Evolutionary conservation across 495 filamentous ascomycete species (phyloP).

Genomic region (Penicillium pulvis): DNA sequence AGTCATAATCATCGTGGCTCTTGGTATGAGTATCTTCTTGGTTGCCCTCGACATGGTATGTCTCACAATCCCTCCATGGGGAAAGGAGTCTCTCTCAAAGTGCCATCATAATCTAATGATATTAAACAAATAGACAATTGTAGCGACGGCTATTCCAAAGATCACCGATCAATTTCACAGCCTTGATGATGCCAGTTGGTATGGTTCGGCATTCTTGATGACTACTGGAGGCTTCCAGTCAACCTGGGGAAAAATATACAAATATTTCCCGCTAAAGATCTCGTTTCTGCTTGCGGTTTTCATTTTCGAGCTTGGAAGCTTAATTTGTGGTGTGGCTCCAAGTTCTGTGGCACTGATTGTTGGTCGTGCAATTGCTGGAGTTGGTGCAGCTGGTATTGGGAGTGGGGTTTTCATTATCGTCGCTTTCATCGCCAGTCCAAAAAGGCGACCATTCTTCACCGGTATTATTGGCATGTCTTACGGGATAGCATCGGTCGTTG

Average conservation of each 20-base stretch:
- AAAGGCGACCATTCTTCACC: constrained; percentile 49
- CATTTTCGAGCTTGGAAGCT: constrained; percentile 51
- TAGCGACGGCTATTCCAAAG: constrained; percentile 70
- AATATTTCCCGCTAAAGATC: constrained; percentile 44
- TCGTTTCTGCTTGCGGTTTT: constrained; percentile 60
- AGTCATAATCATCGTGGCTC: constrained; percentile 42
- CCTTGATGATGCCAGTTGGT: constrained; percentile 67
- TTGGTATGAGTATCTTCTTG: constrained; percentile 47
- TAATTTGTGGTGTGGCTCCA: constrained; percentile 27
- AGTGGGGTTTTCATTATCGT: constrained; percentile 35
- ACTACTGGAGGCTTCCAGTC: constrained; percentile 57
- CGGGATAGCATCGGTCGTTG: constrained; percentile 48
- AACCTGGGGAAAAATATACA: constrained; percentile 35
- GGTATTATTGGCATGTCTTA: constrained; percentile 50
- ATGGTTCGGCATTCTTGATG: constrained; percentile 67
- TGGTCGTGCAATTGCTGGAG: constrained; percentile 70
- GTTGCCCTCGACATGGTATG: constrained; percentile 44
- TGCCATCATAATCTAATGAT: neutral
- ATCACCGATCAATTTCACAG: constrained; percentile 72
- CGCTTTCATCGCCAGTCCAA: constrained; percentile 42
- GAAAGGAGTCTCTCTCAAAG: constrained; percentile 1
- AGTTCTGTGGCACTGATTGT: constrained; percentile 56
- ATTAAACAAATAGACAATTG: constrained; percentile 50
- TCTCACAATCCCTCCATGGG: neutral
- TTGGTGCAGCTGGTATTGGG: constrained; percentile 48